These are phyloP conservation scores for Arctium lappa DNA, from an alignment of 129 eudicot genomes.

Conservation along the genomic window DNA sequence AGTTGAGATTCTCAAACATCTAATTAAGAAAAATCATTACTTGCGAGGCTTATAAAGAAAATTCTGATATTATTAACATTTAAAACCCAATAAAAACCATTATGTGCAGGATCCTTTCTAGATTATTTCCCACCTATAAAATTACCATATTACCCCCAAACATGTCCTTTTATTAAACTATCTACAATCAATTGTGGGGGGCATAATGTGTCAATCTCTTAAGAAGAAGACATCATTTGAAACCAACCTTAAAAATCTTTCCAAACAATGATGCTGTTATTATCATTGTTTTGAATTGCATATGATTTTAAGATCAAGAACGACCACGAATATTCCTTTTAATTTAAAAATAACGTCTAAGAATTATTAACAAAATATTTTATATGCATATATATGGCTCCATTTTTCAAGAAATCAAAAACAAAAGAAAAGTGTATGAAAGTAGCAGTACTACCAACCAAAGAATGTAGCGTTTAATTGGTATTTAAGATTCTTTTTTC, in stretches of 20 bases:
- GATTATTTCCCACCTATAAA: slow-evolving; percentile 5
- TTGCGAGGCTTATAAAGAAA: slow-evolving; percentile 10
- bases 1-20: not conserved
- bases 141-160: slow-evolving; percentile 20
- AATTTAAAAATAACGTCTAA: not conserved
- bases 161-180: not conserved
- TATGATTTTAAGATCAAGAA: slow-evolving; percentile 14
- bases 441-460: not conserved
- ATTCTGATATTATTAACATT: slow-evolving; percentile 39
- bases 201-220: slow-evolving; percentile 18
- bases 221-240: slow-evolving; percentile 21
- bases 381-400: not conserved
- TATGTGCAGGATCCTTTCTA: slow-evolving; percentile 35
- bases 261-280: not conserved
- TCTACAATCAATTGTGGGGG: slow-evolving; percentile 2
- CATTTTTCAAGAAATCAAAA: not conserved
- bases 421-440: not conserved
- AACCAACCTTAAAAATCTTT: slow-evolving; percentile 17
- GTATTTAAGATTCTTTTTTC: not conserved
- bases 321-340: not conserved
- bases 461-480: not conserved
- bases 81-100: slow-evolving; percentile 18
- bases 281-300: slow-evolving; percentile 15
- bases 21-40: slow-evolving; percentile 4
- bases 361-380: too few species aligned